Evolutionary conservation across 768 basidiomycete genomes (phyloP), one percentile per base, ranked within the genome.

Genomic region (Tubosaeta sp.): DNA sequence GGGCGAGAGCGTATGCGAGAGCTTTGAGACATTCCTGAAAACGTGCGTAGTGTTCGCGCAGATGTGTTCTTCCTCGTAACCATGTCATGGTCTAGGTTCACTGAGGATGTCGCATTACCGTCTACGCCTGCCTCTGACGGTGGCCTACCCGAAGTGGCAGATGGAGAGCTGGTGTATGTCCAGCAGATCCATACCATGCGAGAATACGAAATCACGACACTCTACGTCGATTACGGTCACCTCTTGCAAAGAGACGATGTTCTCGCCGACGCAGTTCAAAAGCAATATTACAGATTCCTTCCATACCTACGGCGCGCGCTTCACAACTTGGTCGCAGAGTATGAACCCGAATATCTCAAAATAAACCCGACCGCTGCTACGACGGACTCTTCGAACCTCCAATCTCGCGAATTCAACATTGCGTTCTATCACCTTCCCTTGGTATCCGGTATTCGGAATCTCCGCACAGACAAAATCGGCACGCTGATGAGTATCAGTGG

Each of bases 151-250:
- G 78, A 81, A 17, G 70, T 73, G 4, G 66, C 66, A 3, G 79
- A 88, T 39, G 81, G 82, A 55, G 82, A 88, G 67, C 74, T 85
- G 46, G 78, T 89, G 52, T 97, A 98, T 67, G 75, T 97, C 63
- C 87, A 94, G 52, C 95, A 97, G 72, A 89, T 99, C 64, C 87
- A 90, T 68, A 88, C 84, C 37, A 93, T 99, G 92, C 86, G 89
- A 56, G 91, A 95, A 67, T 94, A 90, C 67, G 88, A 94, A 65
- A 78, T 97, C 48, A 91, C 92, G 9, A 98, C 95, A 0, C 86
- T 99, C 65, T 99, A 97, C 65, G 87, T 99, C 70, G 95, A 98
- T 74, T 98, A 88, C 54, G 81, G 84, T 10, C 94, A 99, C 67
- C 78, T 98, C 33, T 80, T 97, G 26, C 84, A 88, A 65, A 81